Percentiles rank a stretch among this genome's conserved stretches.
These are phyloP conservation scores for Triticum aestivum DNA, from an alignment of 176 grass and related monocot species.

Conservation along the genomic window IWGSC_CS_RefSeq_v2.1 NC_057801.1:765333864-765334363, in stretches of 20 bases:
- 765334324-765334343: neutral
- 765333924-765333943: neutral
- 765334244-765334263: neutral
- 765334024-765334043: neutral
- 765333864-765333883: neutral
- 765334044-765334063: neutral
- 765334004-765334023: neutral
- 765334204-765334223: constrained; percentile 15
- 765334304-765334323: neutral
- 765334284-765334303: constrained; percentile 5
- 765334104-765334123: neutral
- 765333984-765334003: neutral
- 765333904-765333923: neutral
- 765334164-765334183: constrained; percentile 49
- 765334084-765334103: neutral
- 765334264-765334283: neutral
- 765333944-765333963: neutral
- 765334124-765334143: constrained; percentile 53
- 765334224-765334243: neutral
- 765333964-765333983: neutral
- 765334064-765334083: constrained; percentile 87
- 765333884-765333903: neutral
- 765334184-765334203: constrained; percentile 44
- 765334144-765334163: constrained; percentile 62
- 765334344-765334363: constrained; percentile 61